phyloP scores from a whole-genome alignment of 306 rosid genomes.

The Trichosanthes truncata region DNA sequence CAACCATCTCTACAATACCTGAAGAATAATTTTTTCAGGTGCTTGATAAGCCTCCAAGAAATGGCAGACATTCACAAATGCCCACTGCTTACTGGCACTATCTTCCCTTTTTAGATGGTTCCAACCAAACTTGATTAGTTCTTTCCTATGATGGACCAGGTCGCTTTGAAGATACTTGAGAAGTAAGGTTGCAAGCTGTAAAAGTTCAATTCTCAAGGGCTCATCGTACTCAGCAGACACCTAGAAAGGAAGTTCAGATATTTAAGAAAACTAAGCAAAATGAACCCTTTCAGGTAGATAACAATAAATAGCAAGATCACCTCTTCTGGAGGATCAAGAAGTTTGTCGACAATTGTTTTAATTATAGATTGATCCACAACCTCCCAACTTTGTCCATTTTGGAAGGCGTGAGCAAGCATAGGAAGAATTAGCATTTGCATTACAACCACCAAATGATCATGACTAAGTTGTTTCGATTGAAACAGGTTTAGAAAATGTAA shows the following conservation, averaged over 20 bases:
- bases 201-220: slow-evolving; percentile 83
- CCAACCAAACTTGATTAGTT: slow-evolving; percentile 98
- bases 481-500: slow-evolving; percentile 77
- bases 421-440: slow-evolving; percentile 99
- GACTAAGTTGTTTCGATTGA: slow-evolving; percentile 82
- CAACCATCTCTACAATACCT: slow-evolving; percentile 37
- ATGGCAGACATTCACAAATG: slow-evolving; percentile 99
- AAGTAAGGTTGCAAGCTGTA: slow-evolving; percentile 96
- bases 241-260: slow-evolving; percentile 31
- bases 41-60: slow-evolving; percentile 99
- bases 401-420: slow-evolving; percentile 98
- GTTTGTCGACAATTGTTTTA: slow-evolving; percentile 92
- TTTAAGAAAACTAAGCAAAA: slow-evolving; percentile 4
- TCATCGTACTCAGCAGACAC: slow-evolving; percentile 98
- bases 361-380: slow-evolving; percentile 82
- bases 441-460: slow-evolving; percentile 85
- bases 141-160: slow-evolving; percentile 95
- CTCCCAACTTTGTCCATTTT: slow-evolving; percentile 95
- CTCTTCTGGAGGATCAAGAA: slow-evolving; percentile 99
- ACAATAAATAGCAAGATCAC: slow-evolving; percentile 26
- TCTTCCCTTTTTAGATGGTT: slow-evolving; percentile 99
- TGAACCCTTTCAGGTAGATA: background rate
- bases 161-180: slow-evolving; percentile 96
- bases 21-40: slow-evolving; percentile 96
- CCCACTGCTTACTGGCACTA: slow-evolving; percentile 99